phyloP scores from a whole-genome alignment of 2,329 filamentous ascomycete genomes.

The Massarina eburnea region DNA sequence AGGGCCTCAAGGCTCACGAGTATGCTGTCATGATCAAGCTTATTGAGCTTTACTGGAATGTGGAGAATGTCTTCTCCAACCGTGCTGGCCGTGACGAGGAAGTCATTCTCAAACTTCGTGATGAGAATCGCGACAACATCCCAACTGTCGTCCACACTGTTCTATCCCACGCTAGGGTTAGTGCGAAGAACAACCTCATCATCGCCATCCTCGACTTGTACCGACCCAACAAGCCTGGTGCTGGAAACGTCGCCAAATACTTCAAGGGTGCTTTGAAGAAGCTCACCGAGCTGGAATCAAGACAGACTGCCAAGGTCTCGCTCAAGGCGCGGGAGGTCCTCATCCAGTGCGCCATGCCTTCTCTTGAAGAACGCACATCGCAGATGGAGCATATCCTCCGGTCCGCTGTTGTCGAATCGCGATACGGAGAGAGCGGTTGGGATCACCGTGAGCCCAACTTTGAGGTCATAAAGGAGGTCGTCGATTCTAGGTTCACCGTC shows the following conservation, averaged over 20 bases:
- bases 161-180: slow-evolving; percentile 89
- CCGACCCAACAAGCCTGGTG: slow-evolving; percentile 88
- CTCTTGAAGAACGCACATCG: slow-evolving; percentile 86
- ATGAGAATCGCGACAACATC: slow-evolving; percentile 94
- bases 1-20: slow-evolving; percentile 90
- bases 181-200: slow-evolving; percentile 90
- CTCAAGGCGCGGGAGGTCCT: slow-evolving; percentile 96
- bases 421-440: slow-evolving; percentile 95
- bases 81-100: slow-evolving; percentile 87
- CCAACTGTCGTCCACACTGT: slow-evolving; percentile 82
- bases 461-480: slow-evolving; percentile 92
- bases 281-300: slow-evolving; percentile 87
- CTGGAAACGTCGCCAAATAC: slow-evolving; percentile 84
- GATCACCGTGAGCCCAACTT: slow-evolving; percentile 91
- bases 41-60: slow-evolving; percentile 77
- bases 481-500: slow-evolving; percentile 98
- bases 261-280: slow-evolving; percentile 80
- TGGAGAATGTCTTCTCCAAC: slow-evolving; percentile 86
- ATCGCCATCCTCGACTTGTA: slow-evolving; percentile 92
- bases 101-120: slow-evolving; percentile 88
- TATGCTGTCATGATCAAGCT: slow-evolving; percentile 77
- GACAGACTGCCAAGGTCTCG: slow-evolving; percentile 87
- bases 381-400: slow-evolving; percentile 99
- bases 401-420: slow-evolving; percentile 93
- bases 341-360: slow-evolving; percentile 95